Evolutionary conservation across 2,329 filamentous ascomycete species (phyloP), one percentile per base, ranked within the genome.

Genomic region (Cladophialophora immunda): DNA sequence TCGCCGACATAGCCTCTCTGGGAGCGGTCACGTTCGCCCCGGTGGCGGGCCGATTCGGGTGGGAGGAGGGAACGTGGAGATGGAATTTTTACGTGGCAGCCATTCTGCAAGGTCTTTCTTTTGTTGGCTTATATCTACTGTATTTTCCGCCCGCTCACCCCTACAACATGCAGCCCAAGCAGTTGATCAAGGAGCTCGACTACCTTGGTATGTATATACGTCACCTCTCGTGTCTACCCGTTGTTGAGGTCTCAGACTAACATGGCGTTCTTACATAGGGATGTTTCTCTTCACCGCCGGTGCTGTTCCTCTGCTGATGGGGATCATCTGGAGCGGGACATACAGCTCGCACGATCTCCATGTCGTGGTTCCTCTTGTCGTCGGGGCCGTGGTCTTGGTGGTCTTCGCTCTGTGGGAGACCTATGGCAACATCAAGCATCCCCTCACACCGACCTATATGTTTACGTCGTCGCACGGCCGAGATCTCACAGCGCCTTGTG

Each of bases 401-500:
- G 66, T 68, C 61, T 82, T 81, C 65, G 79, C 73, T 1, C 64
- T 81, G 8, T 82, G 78, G 77, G 79, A 81, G 71, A 78, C 76
- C 1, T 80, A 77, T 66, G 75, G 73, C 15, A 75, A 74, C 3
- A 69, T 77, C 15, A 79, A 78, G 68, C 78, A 78, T 56, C 79
- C 77, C 0, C 74, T 84, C 13, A 82, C 81, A 1, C 82, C 82
- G 6, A 76, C 80, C 0, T 76, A 78, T 55, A 76, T 85, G 70
- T 85, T 85, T 71, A 79, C 79, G 4, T 75, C 78, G 9, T 78
- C 79, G 13, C 73, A 77, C 32, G 83, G 83, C 1, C 76, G 83
- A n/a, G 81, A 83, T 52, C 79, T 85, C 52, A 84, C 82, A 0
- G 81, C 80, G 0, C 82, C 82, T 0, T 81, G 79, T 41, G 76